phyloP scores from a whole-genome alignment of 371 early-diverging fungal species.

The Nosema muscidifuracis region DNA sequence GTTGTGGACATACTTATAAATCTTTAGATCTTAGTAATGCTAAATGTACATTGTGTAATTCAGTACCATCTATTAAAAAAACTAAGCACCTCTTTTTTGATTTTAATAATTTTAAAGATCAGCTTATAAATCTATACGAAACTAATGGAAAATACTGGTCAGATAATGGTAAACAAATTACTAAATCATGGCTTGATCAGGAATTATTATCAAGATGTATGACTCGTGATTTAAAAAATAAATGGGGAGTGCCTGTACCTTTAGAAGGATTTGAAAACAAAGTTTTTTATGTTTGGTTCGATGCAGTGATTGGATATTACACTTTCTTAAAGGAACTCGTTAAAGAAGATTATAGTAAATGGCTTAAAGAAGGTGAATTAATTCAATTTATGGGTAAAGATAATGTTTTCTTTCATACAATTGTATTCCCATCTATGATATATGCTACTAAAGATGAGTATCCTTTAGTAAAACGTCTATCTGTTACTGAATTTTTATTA shows the following conservation, averaged over 20 bases:
- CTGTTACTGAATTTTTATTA: constrained; percentile 92
- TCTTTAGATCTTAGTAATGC: constrained; percentile 84
- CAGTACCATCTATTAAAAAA: constrained; percentile 66
- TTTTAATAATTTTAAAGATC: constrained; percentile 70
- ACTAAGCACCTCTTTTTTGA: constrained; percentile 87
- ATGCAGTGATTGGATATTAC: constrained; percentile 83
- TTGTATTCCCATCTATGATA: constrained; percentile 87
- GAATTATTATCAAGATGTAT: constrained; percentile 90
- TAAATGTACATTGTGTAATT: constrained; percentile 81
- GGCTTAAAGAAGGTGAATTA: constrained; percentile 86
- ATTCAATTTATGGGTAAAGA: constrained; percentile 99
- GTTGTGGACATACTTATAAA: constrained; percentile 80
- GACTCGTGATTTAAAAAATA: constrained; percentile 83
- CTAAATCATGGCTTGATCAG: constrained; percentile 87
- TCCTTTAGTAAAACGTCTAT: constrained; percentile 79
- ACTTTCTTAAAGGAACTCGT: constrained; percentile 50
- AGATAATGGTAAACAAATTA: constrained; percentile 77
- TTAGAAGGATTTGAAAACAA: constrained; percentile 75
- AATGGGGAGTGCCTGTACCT: constrained; percentile 97
- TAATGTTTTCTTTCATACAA: constrained; percentile 98
- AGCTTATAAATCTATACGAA: constrained; percentile 70
- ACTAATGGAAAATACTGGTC: constrained; percentile 75
- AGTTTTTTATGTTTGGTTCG: constrained; percentile 99
- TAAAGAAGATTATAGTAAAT: constrained; percentile 62
- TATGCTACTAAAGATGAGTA: constrained; percentile 72